These are phyloP conservation scores for Sungouiella blattae DNA, from an alignment of 805 yeast species.

Conservation along the genomic window DNA sequence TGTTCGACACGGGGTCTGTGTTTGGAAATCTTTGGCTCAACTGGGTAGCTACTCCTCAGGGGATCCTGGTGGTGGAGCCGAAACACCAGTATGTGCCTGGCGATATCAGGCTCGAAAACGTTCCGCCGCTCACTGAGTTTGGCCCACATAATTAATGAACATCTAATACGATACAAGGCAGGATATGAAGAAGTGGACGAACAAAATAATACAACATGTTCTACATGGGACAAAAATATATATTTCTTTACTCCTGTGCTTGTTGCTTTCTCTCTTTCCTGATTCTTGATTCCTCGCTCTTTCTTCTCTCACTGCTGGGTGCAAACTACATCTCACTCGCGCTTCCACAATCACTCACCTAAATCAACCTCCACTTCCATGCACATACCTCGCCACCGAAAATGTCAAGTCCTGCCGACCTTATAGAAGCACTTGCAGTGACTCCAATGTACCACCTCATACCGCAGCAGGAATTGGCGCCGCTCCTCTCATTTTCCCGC, in stretches of 20 bases:
- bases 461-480: slow-evolving; percentile 16
- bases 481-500: slow-evolving; percentile 11
- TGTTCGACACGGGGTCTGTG: slow-evolving; percentile 23
- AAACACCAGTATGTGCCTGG: slow-evolving; percentile 6
- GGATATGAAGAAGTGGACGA: no score
- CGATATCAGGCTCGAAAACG: slow-evolving; percentile 7
- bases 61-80: slow-evolving; percentile 9
- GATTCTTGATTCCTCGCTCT: no score
- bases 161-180: neutral
- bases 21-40: slow-evolving; percentile 28
- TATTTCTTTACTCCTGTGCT: neutral
- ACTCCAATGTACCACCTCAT: slow-evolving; percentile 13
- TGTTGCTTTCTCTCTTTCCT: neutral
- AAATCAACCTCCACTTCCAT: neutral
- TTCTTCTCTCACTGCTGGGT: neutral
- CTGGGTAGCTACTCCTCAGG: slow-evolving; percentile 36
- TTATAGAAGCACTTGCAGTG: slow-evolving; percentile 12
- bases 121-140: slow-evolving; percentile 4
- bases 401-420: slow-evolving; percentile 1
- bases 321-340: neutral
- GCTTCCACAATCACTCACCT: neutral
- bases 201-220: no score
- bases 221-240: no score
- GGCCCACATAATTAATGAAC: neutral
- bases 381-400: neutral